Base-by-base conservation (phyloP, 1,284 basidiomycete genomes). In the Thecaphora thlaspeos region DNA sequence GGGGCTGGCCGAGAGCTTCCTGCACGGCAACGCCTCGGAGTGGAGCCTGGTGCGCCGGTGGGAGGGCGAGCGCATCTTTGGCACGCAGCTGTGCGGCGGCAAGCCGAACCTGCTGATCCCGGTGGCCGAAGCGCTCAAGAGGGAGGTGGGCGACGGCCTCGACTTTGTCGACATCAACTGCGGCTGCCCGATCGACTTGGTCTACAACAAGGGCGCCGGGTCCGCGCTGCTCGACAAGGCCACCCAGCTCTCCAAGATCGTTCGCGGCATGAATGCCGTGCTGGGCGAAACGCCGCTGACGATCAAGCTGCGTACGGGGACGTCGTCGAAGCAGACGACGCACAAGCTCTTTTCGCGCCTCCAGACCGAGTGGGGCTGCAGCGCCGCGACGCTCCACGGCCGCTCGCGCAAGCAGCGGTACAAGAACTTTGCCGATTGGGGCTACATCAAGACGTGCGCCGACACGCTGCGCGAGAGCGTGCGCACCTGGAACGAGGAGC, bases 111-210 rank as follows among this genome's bases (percentile, higher is more conserved):
- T 84, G 3, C 82, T 94, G 34, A 87, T 92, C 0, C 86, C 91
- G 0, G 86, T 87, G 0, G 91, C 92, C 0, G 94, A 98, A 77
- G 82, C 88, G 9, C 82, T 97, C 19, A 86, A 83, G 1, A 84
- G 83, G 55, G 88, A 91, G 71, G 52, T 73, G 2, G 70, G 70
- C 0, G 80, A 81, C 11, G 83, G 84, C 21, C 79, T 94, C 24
- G 90, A 95, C 75, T 95, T 94, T 73, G 89, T 94, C 12, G 94
- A 98, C 71, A 81, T 97, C 68, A 98, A 98, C 77, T 90, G 90
- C 78, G 94, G 94, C 4, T 97, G 94, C 79, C 94, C 94, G 2
- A 97, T 97, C 66, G 94, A 98, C 79, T 81, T 98, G 42, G 89
- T 98, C 1, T 97, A 92, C 81, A 89, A 89, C 73, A 85, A 85